A percentile compares a stretch with the other conserved stretches of the same genome.
These are phyloP conservation scores for Eutypa lata DNA, from an alignment of 2,329 filamentous ascomycete species.

Conservation along the genomic window DNA sequence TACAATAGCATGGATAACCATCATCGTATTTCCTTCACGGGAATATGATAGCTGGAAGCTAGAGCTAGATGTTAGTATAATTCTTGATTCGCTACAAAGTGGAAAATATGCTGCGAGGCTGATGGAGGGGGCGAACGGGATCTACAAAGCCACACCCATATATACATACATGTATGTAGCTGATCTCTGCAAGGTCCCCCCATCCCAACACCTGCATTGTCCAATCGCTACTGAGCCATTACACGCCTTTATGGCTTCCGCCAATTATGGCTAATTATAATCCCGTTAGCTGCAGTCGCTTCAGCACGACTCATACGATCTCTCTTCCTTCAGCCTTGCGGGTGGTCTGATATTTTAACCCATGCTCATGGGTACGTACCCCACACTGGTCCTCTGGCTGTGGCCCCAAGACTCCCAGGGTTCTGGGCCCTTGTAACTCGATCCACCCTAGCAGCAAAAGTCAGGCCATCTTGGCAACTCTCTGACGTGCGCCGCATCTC, in stretches of 20 bases:
- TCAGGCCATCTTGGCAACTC: constrained; percentile 1
- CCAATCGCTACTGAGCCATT: neutral
- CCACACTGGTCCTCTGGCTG: neutral
- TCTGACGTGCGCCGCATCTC: neutral
- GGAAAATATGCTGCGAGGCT: too few species aligned
- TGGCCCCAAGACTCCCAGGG: neutral
- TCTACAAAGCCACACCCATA: too few species aligned
- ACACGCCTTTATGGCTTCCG: neutral
- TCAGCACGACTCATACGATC: constrained; percentile 6
- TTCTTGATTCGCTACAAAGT: too few species aligned
- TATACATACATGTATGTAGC: neutral
- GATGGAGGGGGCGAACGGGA: too few species aligned
- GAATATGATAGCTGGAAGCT: too few species aligned
- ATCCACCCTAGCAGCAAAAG: neutral
- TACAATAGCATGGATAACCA: too few species aligned
- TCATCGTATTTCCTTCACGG: too few species aligned
- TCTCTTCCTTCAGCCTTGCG: constrained; percentile 6
- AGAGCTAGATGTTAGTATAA: too few species aligned
- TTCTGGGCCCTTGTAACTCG: neutral
- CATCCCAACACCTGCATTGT: neutral
- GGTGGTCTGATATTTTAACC: constrained; percentile 2
- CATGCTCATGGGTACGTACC: neutral
- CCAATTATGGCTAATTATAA: neutral
- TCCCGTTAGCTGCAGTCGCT: neutral
- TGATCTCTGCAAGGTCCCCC: neutral